Evolutionary conservation across 345 rosid genomes (phyloP).

Genomic region (Eutrema yunnanense): DNA sequence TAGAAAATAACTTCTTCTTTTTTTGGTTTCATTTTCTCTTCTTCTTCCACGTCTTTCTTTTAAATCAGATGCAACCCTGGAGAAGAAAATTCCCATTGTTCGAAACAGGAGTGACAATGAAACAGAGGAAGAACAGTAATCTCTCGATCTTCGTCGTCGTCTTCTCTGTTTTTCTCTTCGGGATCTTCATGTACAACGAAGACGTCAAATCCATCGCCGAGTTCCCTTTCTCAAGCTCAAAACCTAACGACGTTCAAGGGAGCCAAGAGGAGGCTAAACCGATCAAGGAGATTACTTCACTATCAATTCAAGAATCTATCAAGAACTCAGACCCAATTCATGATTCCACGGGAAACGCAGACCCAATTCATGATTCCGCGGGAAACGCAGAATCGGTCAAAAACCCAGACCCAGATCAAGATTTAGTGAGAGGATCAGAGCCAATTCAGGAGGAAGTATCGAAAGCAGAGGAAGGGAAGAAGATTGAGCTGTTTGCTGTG

Average conservation of each 20-base stretch:
- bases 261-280: conserved; percentile 4
- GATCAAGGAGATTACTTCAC: not conserved
- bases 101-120: conserved; percentile 52
- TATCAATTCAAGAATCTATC: conserved; percentile 35
- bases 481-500: conserved; percentile 18
- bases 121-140: conserved; percentile 63
- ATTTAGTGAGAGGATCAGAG: conserved; percentile 2
- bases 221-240: conserved; percentile 70
- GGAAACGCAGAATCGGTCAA: conserved; percentile 31
- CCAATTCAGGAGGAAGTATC: conserved; percentile 5
- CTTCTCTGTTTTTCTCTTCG: conserved; percentile 68
- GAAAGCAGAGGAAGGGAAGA: conserved; percentile 25
- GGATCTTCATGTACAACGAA: conserved; percentile 66
- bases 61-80: conserved; percentile 45
- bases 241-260: conserved; percentile 35
- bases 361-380: conserved; percentile 11
- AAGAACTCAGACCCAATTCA: conserved; percentile 19
- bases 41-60: not conserved
- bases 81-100: conserved; percentile 48
- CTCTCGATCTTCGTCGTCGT: conserved; percentile 59
- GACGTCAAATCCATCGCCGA: conserved; percentile 82
- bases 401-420: conserved; percentile 2
- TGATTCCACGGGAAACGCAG: conserved; percentile 26
- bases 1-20: not conserved
- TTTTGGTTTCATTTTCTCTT: not conserved